These are phyloP conservation scores for Fusarium devonianum DNA, from an alignment of 2,329 filamentous ascomycete species.

Conservation along the genomic window DNA sequence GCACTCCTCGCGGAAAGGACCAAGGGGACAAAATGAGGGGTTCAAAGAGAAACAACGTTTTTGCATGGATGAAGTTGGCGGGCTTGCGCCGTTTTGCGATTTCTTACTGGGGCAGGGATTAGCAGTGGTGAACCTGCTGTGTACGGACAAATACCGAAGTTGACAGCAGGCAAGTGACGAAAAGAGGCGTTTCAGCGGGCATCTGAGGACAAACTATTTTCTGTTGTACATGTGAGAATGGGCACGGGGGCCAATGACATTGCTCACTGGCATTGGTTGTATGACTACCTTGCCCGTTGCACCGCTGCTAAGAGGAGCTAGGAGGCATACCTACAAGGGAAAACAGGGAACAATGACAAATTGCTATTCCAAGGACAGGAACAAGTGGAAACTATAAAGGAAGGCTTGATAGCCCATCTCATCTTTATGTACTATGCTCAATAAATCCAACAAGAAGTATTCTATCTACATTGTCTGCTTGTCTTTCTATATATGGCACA, in stretches of 20 bases:
- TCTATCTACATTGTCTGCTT: constrained; percentile 39
- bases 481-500: constrained; percentile 19
- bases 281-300: constrained; percentile 34
- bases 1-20: constrained; percentile 19
- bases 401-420: constrained; percentile 37
- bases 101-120: constrained; percentile 11
- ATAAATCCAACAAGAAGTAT: constrained; percentile 33
- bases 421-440: constrained; percentile 36
- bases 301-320: constrained; percentile 22
- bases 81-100: constrained; percentile 19
- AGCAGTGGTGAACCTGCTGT: constrained; percentile 4
- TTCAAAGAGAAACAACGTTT: not conserved
- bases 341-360: constrained; percentile 25
- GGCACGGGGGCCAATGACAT: constrained; percentile 35
- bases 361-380: constrained; percentile 2
- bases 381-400: constrained; percentile 40
- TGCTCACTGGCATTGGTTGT: constrained; percentile 33
- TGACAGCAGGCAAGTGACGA: constrained; percentile 22
- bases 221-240: constrained; percentile 37
- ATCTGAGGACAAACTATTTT: constrained; percentile 19
- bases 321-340: constrained; percentile 11
- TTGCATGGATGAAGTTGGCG: constrained; percentile 5
- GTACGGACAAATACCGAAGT: constrained; percentile 36
- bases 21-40: not conserved
- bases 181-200: constrained; percentile 38